Evolutionary conservation across 129 eudicot genomes (phyloP), one percentile per base, ranked within the genome.

Genomic region (Lactuca saligna): DNA sequence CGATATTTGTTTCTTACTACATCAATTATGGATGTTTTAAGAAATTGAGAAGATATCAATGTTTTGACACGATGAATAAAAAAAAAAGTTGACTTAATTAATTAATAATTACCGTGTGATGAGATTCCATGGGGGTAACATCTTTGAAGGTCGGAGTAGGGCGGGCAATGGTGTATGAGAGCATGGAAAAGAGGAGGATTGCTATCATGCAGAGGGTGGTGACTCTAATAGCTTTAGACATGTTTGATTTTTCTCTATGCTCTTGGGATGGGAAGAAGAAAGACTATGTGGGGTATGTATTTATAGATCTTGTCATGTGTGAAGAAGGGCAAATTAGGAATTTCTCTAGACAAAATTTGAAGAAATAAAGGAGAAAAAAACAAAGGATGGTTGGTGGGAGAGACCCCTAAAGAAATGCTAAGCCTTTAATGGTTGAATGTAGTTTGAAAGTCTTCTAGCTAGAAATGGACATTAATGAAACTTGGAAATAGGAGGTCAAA

Each of bases 121-220:
- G 83, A n/a, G 73, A 66, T 68, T 83, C 77, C 65, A 68, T 33
- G 3, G 89, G 86, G 49, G 89, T 83, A 55, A 71, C 84, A 9
- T 81, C 85, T 56, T 75, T 72, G 54, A 73, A 81, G 10, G 81
- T 55, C 3, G 86, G 79, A 53, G 32, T 65, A 9, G 77, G 74
- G 14, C 96, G 81, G 34, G 85, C 87, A 7, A 59, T 15, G 53
- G 88, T 63, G 80, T 16, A 73, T 0, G 82, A 54, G 65, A 85
- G 34, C 56, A 67, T 49, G 29, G 76, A 69, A 42, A 76, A 29
- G 70, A 88, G 75, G 64, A 85, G 78, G 67, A 83, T 65, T 37
- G 87, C 63, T 63, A 78, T 17, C 71, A 82, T 83, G 89, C 87
- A 88, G 14, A 85, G 69, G 63, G 73, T 66, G 65, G 81, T 80